Percentiles rank a stretch among this genome's conserved stretches.
These are phyloP conservation scores for Claviceps pusilla DNA, from an alignment of 2,329 filamentous ascomycete genomes.

Conservation along the genomic window DNA sequence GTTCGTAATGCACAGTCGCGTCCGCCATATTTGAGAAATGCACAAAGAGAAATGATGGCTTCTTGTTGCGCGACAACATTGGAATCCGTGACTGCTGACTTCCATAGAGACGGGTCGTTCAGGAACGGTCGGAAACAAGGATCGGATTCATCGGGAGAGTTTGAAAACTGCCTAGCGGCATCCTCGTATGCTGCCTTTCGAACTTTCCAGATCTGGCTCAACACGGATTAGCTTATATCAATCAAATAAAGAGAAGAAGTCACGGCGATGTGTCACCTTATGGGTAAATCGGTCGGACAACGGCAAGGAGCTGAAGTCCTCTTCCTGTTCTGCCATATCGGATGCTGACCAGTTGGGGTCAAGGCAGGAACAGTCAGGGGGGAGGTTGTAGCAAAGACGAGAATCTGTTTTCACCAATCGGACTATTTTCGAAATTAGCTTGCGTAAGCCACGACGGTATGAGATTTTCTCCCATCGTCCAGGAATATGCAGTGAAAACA, in stretches of 20 bases:
- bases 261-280: slow-evolving; percentile 39
- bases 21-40: slow-evolving; percentile 84
- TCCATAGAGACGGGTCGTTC: slow-evolving; percentile 75
- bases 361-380: slow-evolving; percentile 9
- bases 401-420: slow-evolving; percentile 8
- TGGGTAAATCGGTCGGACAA: slow-evolving; percentile 68
- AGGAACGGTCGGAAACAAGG: slow-evolving; percentile 78
- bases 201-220: slow-evolving; percentile 73
- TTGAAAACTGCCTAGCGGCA: slow-evolving; percentile 71
- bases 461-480: slow-evolving; percentile 11
- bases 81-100: slow-evolving; percentile 79
- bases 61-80: slow-evolving; percentile 97
- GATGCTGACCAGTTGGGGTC: slow-evolving; percentile 7
- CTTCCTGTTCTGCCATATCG: slow-evolving; percentile 66
- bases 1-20: slow-evolving; percentile 66
- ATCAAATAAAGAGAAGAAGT: not conserved
- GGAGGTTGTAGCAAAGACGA: not conserved
- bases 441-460: slow-evolving; percentile 13
- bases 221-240: slow-evolving; percentile 5
- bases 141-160: slow-evolving; percentile 70
- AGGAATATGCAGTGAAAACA: not conserved
- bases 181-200: slow-evolving; percentile 91
- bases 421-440: slow-evolving; percentile 18
- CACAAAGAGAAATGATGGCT: slow-evolving; percentile 71
- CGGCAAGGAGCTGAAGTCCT: slow-evolving; percentile 68